phyloP scores from a whole-genome alignment of 2,329 filamentous ascomycete species.

The Beauveria caledonica region DNA sequence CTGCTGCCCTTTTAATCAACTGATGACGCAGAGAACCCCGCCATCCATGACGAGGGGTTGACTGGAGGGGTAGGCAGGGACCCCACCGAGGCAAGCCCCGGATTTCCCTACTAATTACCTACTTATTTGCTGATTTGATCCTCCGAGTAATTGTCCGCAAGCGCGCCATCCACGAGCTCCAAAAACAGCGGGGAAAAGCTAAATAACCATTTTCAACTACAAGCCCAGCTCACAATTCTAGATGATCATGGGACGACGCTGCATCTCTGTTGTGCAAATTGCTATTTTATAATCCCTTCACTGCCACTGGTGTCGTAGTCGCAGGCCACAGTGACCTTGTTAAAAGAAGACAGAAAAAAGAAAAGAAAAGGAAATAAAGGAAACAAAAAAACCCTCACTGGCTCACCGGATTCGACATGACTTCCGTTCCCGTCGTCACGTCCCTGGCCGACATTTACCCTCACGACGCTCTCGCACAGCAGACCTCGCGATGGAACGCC shows the following conservation, averaged over 20 bases:
- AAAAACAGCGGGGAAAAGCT: slow-evolving; percentile 3
- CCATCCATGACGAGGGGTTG: neutral
- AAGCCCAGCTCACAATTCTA: neutral
- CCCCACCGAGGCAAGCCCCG: neutral
- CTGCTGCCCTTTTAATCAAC: neutral
- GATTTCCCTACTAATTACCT: neutral
- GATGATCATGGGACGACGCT: neutral
- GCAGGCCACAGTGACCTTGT: no score
- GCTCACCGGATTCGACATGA: neutral
- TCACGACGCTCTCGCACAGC: slow-evolving; percentile 55
- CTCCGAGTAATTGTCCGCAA: slow-evolving; percentile 12
- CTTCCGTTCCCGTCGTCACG: slow-evolving; percentile 60
- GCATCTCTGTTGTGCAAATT: neutral
- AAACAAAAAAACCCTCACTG: neutral
- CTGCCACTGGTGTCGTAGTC: no score
- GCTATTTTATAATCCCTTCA: no score
- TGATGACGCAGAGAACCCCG: neutral
- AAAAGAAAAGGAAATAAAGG: neutral
- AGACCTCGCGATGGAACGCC: slow-evolving; percentile 66
- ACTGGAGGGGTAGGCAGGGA: neutral
- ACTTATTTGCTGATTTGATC: neutral
- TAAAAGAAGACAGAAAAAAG: neutral
- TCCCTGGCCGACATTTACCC: slow-evolving; percentile 80
- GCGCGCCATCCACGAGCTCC: slow-evolving; percentile 1
- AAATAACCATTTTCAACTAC: neutral